phyloP scores from a whole-genome alignment of 108 stramenopile genomes.

The Schizochytrium sp. region DNA sequence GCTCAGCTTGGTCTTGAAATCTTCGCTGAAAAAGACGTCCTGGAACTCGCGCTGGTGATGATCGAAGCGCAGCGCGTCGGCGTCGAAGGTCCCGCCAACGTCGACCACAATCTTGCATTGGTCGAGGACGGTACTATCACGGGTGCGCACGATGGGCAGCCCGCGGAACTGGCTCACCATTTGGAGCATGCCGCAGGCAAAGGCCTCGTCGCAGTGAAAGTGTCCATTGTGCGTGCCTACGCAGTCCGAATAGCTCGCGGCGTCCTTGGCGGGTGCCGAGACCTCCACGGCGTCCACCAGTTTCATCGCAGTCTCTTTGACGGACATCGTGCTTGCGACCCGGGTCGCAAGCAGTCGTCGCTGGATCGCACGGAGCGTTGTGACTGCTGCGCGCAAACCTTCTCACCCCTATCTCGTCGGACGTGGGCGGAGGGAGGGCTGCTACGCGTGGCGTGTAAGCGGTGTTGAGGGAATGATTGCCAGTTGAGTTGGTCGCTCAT shows the following conservation, averaged over 20 bases:
- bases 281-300: background rate
- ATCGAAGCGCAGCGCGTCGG: slow-evolving; percentile 71
- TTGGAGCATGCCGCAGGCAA: slow-evolving; percentile 49
- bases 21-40: slow-evolving; percentile 54
- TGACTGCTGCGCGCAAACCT: too few relatives aligned
- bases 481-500: too few relatives aligned
- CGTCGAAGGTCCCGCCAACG: slow-evolving; percentile 89
- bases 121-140: slow-evolving; percentile 66
- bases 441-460: too few relatives aligned
- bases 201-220: slow-evolving; percentile 59
- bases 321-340: too few relatives aligned
- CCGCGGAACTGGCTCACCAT: slow-evolving; percentile 29
- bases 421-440: too few relatives aligned
- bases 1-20: slow-evolving; percentile 62
- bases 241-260: background rate
- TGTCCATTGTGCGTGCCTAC: slow-evolving; percentile 40
- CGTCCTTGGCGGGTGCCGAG: background rate
- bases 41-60: slow-evolving; percentile 92
- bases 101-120: slow-evolving; percentile 84
- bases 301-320: background rate
- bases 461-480: too few relatives aligned
- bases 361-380: too few relatives aligned
- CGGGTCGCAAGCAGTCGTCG: too few relatives aligned
- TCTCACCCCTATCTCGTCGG: too few relatives aligned
- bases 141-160: slow-evolving; percentile 60